Evolutionary conservation across 192 early-diverging fungal genomes (phyloP), one percentile per base, ranked within the genome.

Genomic region (Chytriomyces hyalinus): DNA sequence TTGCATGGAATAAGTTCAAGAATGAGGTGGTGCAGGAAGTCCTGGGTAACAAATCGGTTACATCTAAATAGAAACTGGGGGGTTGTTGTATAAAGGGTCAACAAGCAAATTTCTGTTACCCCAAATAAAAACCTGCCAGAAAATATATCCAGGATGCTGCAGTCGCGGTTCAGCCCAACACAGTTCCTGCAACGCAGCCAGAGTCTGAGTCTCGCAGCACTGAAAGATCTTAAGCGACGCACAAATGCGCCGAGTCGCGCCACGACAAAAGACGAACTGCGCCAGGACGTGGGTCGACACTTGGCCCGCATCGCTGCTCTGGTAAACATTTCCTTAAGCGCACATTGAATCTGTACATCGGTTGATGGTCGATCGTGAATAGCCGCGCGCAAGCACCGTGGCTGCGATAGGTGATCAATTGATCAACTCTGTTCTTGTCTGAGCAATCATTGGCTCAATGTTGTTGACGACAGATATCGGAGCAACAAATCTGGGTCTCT

Each of bases 381-480:
- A 36, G 36, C 36, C 36, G 36, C 36, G 36, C 36, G 36, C 36
- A 36, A 36, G 36, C 36, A 36, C 36, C 36, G 36, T 36, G 36
- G 36, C 36, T 36, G 36, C 36, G 36, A 36, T 36, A 36, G 36
- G 36, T 36, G 36, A 26, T 36, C 36, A 36, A 36, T 2, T 36
- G 36, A 36, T 36, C 36, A 36, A 36, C 36, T 36, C 36, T 36
- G 36, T 36, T 36, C 36, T 36, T 36, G 36, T 36, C 4, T 36
- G 36, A 36, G 36, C 36, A 36, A 36, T 36, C 36, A 36, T 36
- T 36, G 36, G 36, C 36, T 36, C 36, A 36, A 0, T 36, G 36
- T 36, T 36, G 36, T 48, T 76, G 48, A 46, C 63, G 9, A 53
- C 44, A 62, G 74, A 76, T 45, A 66, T 76, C 64, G 74, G 74